phyloP scores from a whole-genome alignment of 768 basidiomycete species.

The Russula sp. region DNA sequence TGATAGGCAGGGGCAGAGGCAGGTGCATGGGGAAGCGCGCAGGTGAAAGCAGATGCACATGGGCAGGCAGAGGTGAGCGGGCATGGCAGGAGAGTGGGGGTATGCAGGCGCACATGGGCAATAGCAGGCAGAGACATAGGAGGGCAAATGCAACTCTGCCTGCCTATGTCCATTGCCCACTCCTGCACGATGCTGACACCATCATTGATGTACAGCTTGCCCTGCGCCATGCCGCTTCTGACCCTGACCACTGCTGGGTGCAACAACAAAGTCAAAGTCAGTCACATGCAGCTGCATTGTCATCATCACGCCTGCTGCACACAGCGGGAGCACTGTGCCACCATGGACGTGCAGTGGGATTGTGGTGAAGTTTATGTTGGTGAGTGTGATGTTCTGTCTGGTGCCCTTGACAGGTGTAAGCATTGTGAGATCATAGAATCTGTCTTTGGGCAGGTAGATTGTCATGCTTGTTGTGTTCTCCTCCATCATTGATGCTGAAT shows the following conservation, averaged over 20 bases:
- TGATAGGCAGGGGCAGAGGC: no score
- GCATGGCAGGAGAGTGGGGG: no score
- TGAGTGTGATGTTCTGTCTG: no score
- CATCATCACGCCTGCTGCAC: conserved; percentile 50
- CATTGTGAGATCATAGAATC: conserved; percentile 57
- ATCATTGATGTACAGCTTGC: conserved; percentile 56
- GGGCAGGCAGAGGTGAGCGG: no score
- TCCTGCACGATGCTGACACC: conserved; percentile 41
- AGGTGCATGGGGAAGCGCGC: no score
- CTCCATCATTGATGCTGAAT: conserved; percentile 53
- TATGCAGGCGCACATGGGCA: no score
- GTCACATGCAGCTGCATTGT: conserved; percentile 45
- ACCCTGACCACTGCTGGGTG: no score
- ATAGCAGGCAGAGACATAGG: no score
- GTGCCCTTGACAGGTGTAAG: conserved; percentile 41
- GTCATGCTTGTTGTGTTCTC: conserved; percentile 51
- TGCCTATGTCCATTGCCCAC: conserved; percentile 28
- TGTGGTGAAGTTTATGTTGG: conserved; percentile 43
- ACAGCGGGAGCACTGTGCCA: conserved; percentile 51
- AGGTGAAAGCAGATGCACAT: no score
- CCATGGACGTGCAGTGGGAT: conserved; percentile 60
- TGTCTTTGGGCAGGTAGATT: conserved; percentile 56
- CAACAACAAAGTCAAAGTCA: conserved; percentile 58
- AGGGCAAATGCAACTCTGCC: no score
- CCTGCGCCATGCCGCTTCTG: conserved; percentile 41